A percentile compares a stretch with the other conserved stretches of the same genome.
Evolutionary conservation across 352 stramenopile species (phyloP).

Genomic region (Globisporangium cederbergense): DNA sequence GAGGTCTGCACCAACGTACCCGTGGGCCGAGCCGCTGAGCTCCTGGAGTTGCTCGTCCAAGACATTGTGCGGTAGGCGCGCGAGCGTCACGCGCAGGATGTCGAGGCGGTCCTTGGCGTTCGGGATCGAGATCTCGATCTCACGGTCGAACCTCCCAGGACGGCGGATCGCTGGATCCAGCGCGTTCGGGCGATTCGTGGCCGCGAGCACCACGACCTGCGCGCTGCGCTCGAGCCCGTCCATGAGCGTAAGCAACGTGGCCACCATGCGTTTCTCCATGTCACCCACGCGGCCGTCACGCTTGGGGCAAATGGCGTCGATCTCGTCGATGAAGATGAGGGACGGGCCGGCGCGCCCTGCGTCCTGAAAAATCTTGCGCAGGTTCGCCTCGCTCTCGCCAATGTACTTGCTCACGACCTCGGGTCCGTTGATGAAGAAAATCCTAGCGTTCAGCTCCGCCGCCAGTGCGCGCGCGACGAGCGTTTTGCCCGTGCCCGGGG

Average conservation of each 20-base stretch:
- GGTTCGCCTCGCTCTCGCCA: slow-evolving; percentile 88
- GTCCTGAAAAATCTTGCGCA: slow-evolving; percentile 64
- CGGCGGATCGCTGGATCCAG: slow-evolving; percentile 92
- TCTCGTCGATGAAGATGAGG: slow-evolving; percentile 87
- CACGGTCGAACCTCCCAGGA: slow-evolving; percentile 95
- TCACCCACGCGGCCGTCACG: slow-evolving; percentile 76
- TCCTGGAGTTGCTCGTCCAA: slow-evolving; percentile 85
- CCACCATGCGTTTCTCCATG: slow-evolving; percentile 83
- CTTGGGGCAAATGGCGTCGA: slow-evolving; percentile 89
- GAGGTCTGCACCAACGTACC: slow-evolving; percentile 91
- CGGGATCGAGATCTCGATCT: slow-evolving; percentile 96
- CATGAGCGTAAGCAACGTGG: slow-evolving; percentile 88
- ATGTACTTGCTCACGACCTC: slow-evolving; percentile 95
- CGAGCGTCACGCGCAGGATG: slow-evolving; percentile 91
- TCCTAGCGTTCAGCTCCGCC: slow-evolving; percentile 87
- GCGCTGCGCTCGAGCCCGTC: slow-evolving; percentile 69
- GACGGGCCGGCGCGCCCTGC: slow-evolving; percentile 47
- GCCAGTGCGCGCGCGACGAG: slow-evolving; percentile 92
- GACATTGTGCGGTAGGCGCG: slow-evolving; percentile 81
- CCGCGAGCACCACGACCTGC: slow-evolving; percentile 71
- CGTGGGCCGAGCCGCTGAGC: slow-evolving; percentile 92
- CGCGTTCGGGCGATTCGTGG: slow-evolving; percentile 87
- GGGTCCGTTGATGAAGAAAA: slow-evolving; percentile 96
- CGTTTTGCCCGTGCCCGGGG: slow-evolving; percentile 95
- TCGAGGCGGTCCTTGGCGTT: slow-evolving; percentile 90